phyloP scores from a whole-genome alignment of 768 basidiomycete genomes.

The Tephrocybe sp. region DNA sequence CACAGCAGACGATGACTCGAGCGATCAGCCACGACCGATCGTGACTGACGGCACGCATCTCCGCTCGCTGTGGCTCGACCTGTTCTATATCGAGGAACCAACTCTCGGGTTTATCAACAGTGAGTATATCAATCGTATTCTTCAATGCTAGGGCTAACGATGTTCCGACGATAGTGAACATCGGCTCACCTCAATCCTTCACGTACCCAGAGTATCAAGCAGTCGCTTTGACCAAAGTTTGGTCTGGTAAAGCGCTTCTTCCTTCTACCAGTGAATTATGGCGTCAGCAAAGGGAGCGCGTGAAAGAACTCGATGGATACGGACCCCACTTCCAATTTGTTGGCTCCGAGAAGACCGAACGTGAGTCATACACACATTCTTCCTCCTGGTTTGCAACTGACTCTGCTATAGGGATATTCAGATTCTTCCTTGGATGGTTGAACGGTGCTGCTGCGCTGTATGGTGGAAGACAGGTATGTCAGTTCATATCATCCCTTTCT shows the following conservation, averaged over 20 bases:
- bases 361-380: conserved; percentile 12
- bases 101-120: conserved; percentile 40
- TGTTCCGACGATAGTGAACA: too few relatives aligned
- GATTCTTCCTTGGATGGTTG: conserved; percentile 39
- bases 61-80: conserved; percentile 38
- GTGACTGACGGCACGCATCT: conserved; percentile 41
- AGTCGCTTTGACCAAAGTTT: conserved; percentile 37
- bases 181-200: conserved; percentile 40
- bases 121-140: conserved; percentile 14
- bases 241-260: conserved; percentile 34
- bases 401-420: too few relatives aligned
- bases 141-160: too few relatives aligned
- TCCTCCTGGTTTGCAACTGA: conserved; percentile 5
- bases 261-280: conserved; percentile 31
- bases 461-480: conserved; percentile 35
- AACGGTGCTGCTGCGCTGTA: conserved; percentile 38
- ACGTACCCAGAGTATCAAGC: conserved; percentile 36
- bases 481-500: neutral
- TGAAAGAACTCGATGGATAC: conserved; percentile 33
- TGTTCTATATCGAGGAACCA: conserved; percentile 45
- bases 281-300: conserved; percentile 28
- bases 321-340: conserved; percentile 37
- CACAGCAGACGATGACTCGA: conserved; percentile 19
- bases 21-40: conserved; percentile 28
- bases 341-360: conserved; percentile 26